phyloP scores from a whole-genome alignment of 208 protist genomes.

The Leishmania major region DNA sequence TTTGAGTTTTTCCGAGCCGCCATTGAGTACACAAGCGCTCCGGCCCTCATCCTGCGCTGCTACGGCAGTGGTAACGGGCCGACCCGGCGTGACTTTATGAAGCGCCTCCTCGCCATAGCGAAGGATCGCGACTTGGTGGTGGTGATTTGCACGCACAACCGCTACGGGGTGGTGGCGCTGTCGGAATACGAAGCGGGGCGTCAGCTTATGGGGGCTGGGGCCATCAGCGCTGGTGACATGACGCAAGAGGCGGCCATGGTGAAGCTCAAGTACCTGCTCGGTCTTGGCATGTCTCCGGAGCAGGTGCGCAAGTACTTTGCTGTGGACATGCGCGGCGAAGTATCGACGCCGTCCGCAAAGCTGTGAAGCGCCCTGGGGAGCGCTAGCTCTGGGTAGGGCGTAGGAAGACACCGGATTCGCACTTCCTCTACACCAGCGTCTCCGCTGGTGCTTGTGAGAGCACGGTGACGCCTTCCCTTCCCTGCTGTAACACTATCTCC shows the following conservation, averaged over 20 bases:
- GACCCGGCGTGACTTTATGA: slow-evolving; percentile 60
- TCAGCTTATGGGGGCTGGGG: slow-evolving; percentile 62
- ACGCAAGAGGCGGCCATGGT: slow-evolving; percentile 90
- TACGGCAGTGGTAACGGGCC: slow-evolving; percentile 96
- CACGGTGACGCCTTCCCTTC: too few species aligned
- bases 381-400: neutral
- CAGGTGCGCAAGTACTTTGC: slow-evolving; percentile 47
- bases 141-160: slow-evolving; percentile 91
- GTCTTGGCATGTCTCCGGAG: slow-evolving; percentile 41
- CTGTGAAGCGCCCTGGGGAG: neutral
- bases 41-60: slow-evolving; percentile 88
- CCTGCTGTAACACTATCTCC: neutral
- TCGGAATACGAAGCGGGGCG: slow-evolving; percentile 81
- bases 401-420: neutral
- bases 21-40: slow-evolving; percentile 40
- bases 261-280: slow-evolving; percentile 92
- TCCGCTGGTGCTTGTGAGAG: neutral
- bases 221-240: slow-evolving; percentile 89
- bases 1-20: slow-evolving; percentile 27
- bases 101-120: slow-evolving; percentile 61
- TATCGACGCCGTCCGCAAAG: slow-evolving; percentile 2
- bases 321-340: slow-evolving; percentile 18
- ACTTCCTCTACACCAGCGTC: neutral
- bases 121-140: slow-evolving; percentile 84
- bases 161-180: slow-evolving; percentile 65